Evolutionary conservation across 2,329 filamentous ascomycete genomes (phyloP), one percentile per base, ranked within the genome.

Genomic region (Sporothrix inflata): DNA sequence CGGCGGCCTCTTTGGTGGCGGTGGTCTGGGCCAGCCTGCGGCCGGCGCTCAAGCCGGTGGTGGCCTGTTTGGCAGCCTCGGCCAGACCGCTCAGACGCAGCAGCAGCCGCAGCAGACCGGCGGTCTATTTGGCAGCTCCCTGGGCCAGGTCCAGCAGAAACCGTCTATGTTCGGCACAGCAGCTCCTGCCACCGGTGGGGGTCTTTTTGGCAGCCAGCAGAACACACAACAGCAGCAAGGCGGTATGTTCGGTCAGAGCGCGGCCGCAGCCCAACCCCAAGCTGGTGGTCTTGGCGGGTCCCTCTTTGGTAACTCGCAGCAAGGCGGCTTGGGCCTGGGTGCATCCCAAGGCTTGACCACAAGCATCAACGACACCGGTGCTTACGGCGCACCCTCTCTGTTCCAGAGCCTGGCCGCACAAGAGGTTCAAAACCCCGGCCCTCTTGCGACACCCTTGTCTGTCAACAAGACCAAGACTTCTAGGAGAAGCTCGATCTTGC

Each of bases 371-470:
- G 94, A 95, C 75, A 86, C 90, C n/a, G 94, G 92, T 69, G 95
- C 97, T 0, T 99, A 97, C 78, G 96, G 96, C 53, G 94, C 93
- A 70, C 89, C 93, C 61, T 93, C 94, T 1, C 87, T 99, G 24
- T 98, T 98, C 81, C 89, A 90, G 42, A 91, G 90, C 70, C 84
- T 98, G 19, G 85, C 85, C 76, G 86, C 79, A 79, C 90, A 78
- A 82, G 92, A 82, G 83, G 83, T 84, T 70, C 86, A 81, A 80
- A 94, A 94, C 77, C 92, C 94, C 3, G 96, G 96, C 1, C 96
- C 97, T 3, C 86, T 99, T 75, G 96, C 95, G 9, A 98, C 95
- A 0, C 96, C 97, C 0, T 86, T 98, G 14, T 92, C 91, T 9
- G 91, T 90, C 75, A 91, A 89, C 77, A 91, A 90, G 80, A 83